Conservation (phyloP, 2,329 filamentous ascomycete genomes). For the Xylaria sp. region DNA sequence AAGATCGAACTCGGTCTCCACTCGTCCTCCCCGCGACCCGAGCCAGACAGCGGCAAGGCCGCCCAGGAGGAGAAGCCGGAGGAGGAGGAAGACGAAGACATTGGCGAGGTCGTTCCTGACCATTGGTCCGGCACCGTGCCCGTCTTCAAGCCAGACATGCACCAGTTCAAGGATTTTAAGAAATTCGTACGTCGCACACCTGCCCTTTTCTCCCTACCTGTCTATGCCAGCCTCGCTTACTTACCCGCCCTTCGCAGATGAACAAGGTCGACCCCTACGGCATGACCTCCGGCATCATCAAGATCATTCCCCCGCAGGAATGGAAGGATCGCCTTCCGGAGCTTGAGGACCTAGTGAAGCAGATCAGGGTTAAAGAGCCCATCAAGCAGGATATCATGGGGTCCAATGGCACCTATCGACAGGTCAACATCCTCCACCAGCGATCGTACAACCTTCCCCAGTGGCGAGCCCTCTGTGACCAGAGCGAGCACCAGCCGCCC, state of each 20-base stretch:
- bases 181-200: constrained; percentile 67
- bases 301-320: constrained; percentile 90
- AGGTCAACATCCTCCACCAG: constrained; percentile 95
- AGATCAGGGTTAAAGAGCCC: constrained; percentile 90
- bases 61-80: constrained; percentile 51
- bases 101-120: constrained; percentile 79
- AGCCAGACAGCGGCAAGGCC: constrained; percentile 12
- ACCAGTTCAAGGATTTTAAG: constrained; percentile 92
- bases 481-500: constrained; percentile 93
- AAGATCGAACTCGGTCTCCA: constrained; percentile 29
- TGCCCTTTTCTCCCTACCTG: background rate
- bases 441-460: constrained; percentile 95
- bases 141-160: constrained; percentile 93
- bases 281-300: constrained; percentile 97
- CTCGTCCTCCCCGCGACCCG: constrained; percentile 7
- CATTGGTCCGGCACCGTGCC: constrained; percentile 91
- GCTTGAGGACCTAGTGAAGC: constrained; percentile 85
- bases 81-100: constrained; percentile 64
- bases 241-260: constrained; percentile 50
- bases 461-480: constrained; percentile 91
- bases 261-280: constrained; percentile 89
- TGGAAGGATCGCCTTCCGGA: constrained; percentile 82
- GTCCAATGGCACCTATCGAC: constrained; percentile 90
- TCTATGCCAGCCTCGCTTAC: constrained; percentile 34
- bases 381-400: constrained; percentile 99